Evolutionary conservation across 2,329 filamentous ascomycete genomes (phyloP), one percentile per base, ranked within the genome.

Genomic region (Lizonia empirigonia): DNA sequence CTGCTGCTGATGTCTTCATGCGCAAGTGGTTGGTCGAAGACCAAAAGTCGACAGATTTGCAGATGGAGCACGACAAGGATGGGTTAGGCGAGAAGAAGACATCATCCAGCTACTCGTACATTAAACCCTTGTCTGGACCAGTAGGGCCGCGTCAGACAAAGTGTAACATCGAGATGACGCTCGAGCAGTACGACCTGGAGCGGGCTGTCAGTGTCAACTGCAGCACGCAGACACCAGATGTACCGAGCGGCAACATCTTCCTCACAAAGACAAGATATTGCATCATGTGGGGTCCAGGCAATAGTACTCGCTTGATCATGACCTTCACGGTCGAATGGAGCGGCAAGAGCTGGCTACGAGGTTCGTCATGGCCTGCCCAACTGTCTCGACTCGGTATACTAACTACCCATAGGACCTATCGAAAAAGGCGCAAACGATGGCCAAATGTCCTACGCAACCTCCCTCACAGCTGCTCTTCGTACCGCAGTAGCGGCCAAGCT

Each of bases 311-410:
- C 22, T 77, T 99, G 23, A 85, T 94, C 55, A 88, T 93, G 76
- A 97, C 88, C 60, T 97, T 91, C 71, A 88, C 86, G 2, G 89
- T 97, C 34, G 95, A 99, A 68, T 99, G 95, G 95, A 87, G 88
- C 3, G 92, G 92, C 63, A 99, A 97, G 80, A 97, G 92, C 77
- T 99, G 94, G 94, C 78, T 99, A 36, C 97, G 94, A 78, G 90
- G 92, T 95, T 78, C 70, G 79, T 37, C 20, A 2, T n/a, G n/a
- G 2, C 5, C n/a, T 54, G 15, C 36, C n/a, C 19, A 20, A 34
- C 20, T 29, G 30, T 3, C 2, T 6, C 15, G 30, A 16, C 35
- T 45, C 2, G 10, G 16, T n/a, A 7, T 40, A 44, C 34, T 68
- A 53, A 65, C 53, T 19, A 23, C 13, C 27, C 13, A 16, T 59